Conservation (phyloP, 2,329 filamentous ascomycete species). For the Trichoderma hamatum region DNA sequence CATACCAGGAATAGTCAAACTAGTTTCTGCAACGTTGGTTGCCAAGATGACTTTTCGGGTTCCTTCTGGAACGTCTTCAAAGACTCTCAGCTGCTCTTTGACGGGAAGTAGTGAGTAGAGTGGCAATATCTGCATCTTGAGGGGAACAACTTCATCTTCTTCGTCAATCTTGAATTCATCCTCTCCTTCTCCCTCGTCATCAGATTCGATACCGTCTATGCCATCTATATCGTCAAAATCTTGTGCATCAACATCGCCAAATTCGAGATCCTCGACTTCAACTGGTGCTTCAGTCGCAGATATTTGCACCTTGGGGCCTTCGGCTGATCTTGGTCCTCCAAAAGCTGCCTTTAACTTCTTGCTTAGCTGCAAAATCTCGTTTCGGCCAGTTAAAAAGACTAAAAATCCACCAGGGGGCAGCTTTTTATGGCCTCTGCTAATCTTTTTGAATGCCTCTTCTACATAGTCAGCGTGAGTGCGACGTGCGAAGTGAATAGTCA, state of each 20-base stretch:
- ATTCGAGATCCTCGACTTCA: conserved; percentile 85
- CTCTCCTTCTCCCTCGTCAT: conserved; percentile 55
- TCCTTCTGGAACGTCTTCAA: conserved; percentile 80
- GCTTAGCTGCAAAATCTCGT: conserved; percentile 84
- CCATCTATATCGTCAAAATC: conserved; percentile 58
- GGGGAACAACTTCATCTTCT: conserved; percentile 59
- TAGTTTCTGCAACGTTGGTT: conserved; percentile 96
- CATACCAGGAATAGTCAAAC: conserved; percentile 92
- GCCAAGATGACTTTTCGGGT: conserved; percentile 85
- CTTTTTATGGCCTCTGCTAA: conserved; percentile 84
- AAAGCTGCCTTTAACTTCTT: conserved; percentile 74
- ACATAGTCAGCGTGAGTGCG: conserved; percentile 85
- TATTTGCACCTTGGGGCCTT: conserved; percentile 71
- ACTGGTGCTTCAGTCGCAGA: conserved; percentile 76
- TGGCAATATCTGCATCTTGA: conserved; percentile 85
- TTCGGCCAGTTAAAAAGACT: conserved; percentile 91
- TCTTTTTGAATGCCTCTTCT: conserved; percentile 85
- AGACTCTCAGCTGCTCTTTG: conserved; percentile 87
- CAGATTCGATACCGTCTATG: conserved; percentile 62
- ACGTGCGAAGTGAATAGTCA: conserved; percentile 85
- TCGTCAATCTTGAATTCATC: conserved; percentile 73
- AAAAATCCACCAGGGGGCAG: conserved; percentile 88
- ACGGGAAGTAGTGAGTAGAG: conserved; percentile 92
- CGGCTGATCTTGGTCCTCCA: conserved; percentile 58
- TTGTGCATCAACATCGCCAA: conserved; percentile 70